phyloP scores from a whole-genome alignment of 2,329 filamentous ascomycete genomes.

The Fusarium mundagurra region DNA sequence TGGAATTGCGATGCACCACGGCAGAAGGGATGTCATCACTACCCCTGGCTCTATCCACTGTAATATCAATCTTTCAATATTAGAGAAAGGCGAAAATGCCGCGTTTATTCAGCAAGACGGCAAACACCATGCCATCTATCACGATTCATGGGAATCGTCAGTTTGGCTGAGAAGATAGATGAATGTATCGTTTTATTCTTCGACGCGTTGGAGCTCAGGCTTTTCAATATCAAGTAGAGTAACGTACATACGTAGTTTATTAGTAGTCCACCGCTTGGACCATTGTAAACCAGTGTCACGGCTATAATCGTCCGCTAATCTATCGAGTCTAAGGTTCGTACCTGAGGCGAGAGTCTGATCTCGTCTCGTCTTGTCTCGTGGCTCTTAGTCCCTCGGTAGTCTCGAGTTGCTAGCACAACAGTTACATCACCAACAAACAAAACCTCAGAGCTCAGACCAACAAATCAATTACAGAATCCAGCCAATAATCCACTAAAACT shows the following conservation, averaged over 20 bases:
- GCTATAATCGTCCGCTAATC: slow-evolving; percentile 14
- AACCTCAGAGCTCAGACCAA: slow-evolving; percentile 11
- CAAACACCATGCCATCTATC: not conserved
- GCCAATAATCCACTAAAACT: not conserved
- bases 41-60: not conserved
- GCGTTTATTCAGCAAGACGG: not conserved
- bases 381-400: not conserved
- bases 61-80: not conserved
- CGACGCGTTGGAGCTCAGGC: not conserved
- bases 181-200: not conserved
- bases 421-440: slow-evolving; percentile 7
- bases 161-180: not conserved
- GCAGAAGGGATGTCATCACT: not conserved
- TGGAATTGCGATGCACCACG: slow-evolving; percentile 16
- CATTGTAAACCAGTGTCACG: slow-evolving; percentile 5
- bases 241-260: not conserved
- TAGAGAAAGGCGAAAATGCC: not conserved
- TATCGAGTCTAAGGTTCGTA: slow-evolving; percentile 3
- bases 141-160: not conserved
- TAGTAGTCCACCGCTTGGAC: slow-evolving; percentile 6
- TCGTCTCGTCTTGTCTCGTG: not conserved
- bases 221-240: not conserved
- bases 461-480: not conserved
- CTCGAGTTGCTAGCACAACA: not conserved
- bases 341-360: slow-evolving; percentile 9